These are phyloP conservation scores for Polytrichum commune DNA, from an alignment of 225 moss, liverwort and hornwort genomes.

Conservation along the genomic window DNA sequence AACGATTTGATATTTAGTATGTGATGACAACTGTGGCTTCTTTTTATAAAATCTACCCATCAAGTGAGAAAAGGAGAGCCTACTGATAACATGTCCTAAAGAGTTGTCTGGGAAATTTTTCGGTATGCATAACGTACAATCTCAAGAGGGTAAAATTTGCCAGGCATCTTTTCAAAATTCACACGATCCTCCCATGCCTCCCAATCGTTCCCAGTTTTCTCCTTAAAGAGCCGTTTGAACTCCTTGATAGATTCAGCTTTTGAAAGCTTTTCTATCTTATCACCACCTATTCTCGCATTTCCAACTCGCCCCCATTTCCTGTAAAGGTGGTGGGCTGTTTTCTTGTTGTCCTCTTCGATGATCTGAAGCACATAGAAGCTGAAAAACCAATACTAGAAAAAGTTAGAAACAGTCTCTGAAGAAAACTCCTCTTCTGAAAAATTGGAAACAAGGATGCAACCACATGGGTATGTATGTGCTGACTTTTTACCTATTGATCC, in stretches of 20 bases:
- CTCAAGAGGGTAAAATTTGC: slow-evolving; percentile 87
- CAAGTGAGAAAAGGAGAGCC: too few relatives aligned
- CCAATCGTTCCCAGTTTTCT: slow-evolving; percentile 92
- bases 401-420: not conserved
- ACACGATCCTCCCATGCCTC: slow-evolving; percentile 68
- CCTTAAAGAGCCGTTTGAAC: slow-evolving; percentile 78
- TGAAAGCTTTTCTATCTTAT: slow-evolving; percentile 72
- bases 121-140: slow-evolving; percentile 47
- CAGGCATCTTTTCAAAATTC: slow-evolving; percentile 81
- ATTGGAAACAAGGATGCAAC: not conserved
- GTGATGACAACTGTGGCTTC: too few relatives aligned
- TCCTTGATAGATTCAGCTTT: slow-evolving; percentile 63
- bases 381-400: slow-evolving; percentile 4
- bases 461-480: not conserved
- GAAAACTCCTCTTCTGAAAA: not conserved
- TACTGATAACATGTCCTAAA: too few relatives aligned
- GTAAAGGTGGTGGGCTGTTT: slow-evolving; percentile 57
- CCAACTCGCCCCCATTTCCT: slow-evolving; percentile 99
- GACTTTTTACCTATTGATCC: slow-evolving; percentile 72
- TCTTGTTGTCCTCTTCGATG: slow-evolving; percentile 67
- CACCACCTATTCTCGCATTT: slow-evolving; percentile 63
- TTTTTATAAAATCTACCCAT: too few relatives aligned
- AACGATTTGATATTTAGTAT: too few relatives aligned
- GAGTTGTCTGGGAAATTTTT: too few relatives aligned
- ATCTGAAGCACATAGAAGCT: slow-evolving; percentile 98